These are phyloP conservation scores for Starmerella khaoyaiensis DNA, from an alignment of 805 yeast species.

Conservation along the genomic window DNA sequence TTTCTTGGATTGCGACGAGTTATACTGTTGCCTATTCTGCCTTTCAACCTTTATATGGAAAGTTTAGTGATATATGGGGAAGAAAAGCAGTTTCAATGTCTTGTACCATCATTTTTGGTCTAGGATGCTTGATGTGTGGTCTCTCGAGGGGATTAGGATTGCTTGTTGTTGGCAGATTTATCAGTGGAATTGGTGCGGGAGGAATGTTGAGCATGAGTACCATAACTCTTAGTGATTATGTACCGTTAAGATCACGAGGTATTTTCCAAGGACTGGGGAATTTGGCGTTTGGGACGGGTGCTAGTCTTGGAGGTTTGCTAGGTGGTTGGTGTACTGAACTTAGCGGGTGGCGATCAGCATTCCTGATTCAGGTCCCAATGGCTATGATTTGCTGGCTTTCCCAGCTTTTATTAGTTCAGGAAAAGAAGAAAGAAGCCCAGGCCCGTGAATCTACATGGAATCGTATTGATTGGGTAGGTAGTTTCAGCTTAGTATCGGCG, in stretches of 20 bases:
- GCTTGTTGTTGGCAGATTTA: conserved; percentile 59
- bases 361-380: conserved; percentile 32
- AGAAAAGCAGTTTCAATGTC: conserved; percentile 32
- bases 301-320: conserved; percentile 52
- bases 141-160: conserved; percentile 39
- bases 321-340: conserved; percentile 41
- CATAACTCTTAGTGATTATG: conserved; percentile 61
- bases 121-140: conserved; percentile 43
- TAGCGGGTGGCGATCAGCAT: conserved; percentile 52
- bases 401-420: conserved; percentile 13
- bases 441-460: conserved; percentile 30
- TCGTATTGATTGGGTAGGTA: conserved; percentile 57
- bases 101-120: conserved; percentile 33
- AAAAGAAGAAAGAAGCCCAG: conserved; percentile 10
- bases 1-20: conserved; percentile 63
- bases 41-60: conserved; percentile 63
- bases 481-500: conserved; percentile 43
- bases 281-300: conserved; percentile 63
- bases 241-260: conserved; percentile 66
- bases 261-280: conserved; percentile 74
- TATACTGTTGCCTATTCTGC: conserved; percentile 57
- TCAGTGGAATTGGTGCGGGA: conserved; percentile 88
- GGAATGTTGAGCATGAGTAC: conserved; percentile 68
- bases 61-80: conserved; percentile 47
- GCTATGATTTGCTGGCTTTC: conserved; percentile 25